Conservation (phyloP, 768 basidiomycete species). For the Trametes punicea region DNA sequence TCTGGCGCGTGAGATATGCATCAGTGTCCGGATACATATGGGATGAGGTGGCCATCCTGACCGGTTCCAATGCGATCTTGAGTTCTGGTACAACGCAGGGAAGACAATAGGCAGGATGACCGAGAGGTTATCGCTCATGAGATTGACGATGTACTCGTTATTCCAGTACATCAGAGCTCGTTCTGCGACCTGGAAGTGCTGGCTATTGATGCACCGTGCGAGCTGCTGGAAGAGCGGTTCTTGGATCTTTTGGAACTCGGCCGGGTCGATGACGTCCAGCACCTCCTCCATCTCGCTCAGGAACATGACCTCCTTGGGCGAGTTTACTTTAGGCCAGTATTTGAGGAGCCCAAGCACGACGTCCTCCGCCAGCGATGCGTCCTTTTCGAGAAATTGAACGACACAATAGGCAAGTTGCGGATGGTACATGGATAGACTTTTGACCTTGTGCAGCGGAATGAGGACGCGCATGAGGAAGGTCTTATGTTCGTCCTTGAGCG, state of each 20-base stretch:
- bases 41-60: slow-evolving; percentile 37
- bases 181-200: slow-evolving; percentile 99
- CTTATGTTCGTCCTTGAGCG: slow-evolving; percentile 99
- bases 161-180: slow-evolving; percentile 98
- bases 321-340: slow-evolving; percentile 99
- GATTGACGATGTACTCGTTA: slow-evolving; percentile 98
- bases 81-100: slow-evolving; percentile 93
- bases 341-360: slow-evolving; percentile 95
- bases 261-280: slow-evolving; percentile 94
- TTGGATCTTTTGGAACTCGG: slow-evolving; percentile 96
- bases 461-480: slow-evolving; percentile 92
- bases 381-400: slow-evolving; percentile 98
- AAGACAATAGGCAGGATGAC: slow-evolving; percentile 94
- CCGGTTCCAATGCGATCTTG: slow-evolving; percentile 99
- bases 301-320: slow-evolving; percentile 99
- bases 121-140: slow-evolving; percentile 95
- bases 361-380: slow-evolving; percentile 86
- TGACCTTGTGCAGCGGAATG: slow-evolving; percentile 96
- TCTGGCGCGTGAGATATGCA: slow-evolving; percentile 39
- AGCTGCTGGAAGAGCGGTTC: slow-evolving; percentile 90
- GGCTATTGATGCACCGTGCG: slow-evolving; percentile 95
- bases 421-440: slow-evolving; percentile 95
- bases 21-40: not conserved
- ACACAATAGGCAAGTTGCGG: slow-evolving; percentile 99
- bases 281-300: slow-evolving; percentile 99